Evolutionary conservation across 305 asterid species (phyloP), one percentile per base, ranked within the genome.

Genomic region (Plantago lanceolata): DNA sequence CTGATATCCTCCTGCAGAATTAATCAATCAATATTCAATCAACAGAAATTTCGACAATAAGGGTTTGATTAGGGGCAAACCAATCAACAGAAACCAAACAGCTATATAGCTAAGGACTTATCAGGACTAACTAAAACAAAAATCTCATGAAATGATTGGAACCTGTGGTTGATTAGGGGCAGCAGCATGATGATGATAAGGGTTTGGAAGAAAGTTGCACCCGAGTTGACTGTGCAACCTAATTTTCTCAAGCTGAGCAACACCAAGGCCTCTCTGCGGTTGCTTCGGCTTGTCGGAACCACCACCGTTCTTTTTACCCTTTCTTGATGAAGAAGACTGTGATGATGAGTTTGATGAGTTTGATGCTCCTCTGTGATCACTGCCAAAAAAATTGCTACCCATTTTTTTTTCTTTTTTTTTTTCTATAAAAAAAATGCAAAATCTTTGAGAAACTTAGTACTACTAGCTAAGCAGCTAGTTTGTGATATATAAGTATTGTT

Each of bases 221-320:
- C 96, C 91, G 66, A 86, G 82, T 82, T 90, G 94, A 74, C 78
- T 79, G 53, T 88, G 87, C 71, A 90, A 68, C 81, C 97, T 91
- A 78, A 88, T 91, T 75, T 88, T 91, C 76, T 91, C 97, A 71
- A 91, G 85, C 78, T 91, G 96, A 2, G 97, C 96, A 72, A 88
- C 96, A 28, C 97, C 96, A 47, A 88, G 89, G 3, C 96, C 97
- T 73, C 96, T 80, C 59, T 88, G 97, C 2, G 97, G 96, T 60
- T 88, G 94, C 24, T 91, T 91, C 0, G 87, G 95, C 85, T 84
- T 87, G 56, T 91, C 90, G 0, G 87, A 78, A 49, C 74, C 40
- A 6, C 40, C 63, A 33, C 40, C 63, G 31, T 52, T 71, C 67
- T 85, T 91, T 67, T 86, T 91, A 74, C 88, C 78, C 63, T 83